Percentiles rank a stretch among this genome's conserved stretches.
Evolutionary conservation across 768 basidiomycete genomes (phyloP).

Genomic region (Lactifluus subvellereus): DNA sequence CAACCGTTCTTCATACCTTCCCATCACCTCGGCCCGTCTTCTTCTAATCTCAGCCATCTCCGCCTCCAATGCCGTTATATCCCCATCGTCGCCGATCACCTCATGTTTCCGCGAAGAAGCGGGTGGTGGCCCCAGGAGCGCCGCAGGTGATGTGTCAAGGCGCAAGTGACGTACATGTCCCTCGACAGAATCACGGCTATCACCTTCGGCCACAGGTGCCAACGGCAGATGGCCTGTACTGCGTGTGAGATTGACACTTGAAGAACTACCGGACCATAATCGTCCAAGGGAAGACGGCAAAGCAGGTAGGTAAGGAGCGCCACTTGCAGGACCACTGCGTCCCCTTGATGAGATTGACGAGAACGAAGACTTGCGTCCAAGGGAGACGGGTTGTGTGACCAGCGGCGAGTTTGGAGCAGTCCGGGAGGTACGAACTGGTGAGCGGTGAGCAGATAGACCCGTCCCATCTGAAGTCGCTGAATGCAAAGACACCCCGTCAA

Average conservation of each 20-base stretch:
- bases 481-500: conserved; percentile 23
- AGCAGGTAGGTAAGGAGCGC: conserved; percentile 33
- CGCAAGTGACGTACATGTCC: conserved; percentile 14
- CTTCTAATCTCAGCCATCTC: conserved; percentile 68
- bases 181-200: conserved; percentile 24
- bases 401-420: conserved; percentile 11
- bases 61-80: conserved; percentile 38
- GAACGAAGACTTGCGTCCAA: conserved; percentile 22
- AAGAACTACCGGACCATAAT: conserved; percentile 36
- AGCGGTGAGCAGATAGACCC: conserved; percentile 19
- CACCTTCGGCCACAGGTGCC: conserved; percentile 48
- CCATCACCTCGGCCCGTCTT: conserved; percentile 62
- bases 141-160: conserved; percentile 7
- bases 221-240: conserved; percentile 47
- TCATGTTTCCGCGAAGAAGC: conserved; percentile 20
- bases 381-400: conserved; percentile 18
- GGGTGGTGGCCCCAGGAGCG: neutral
- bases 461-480: conserved; percentile 23
- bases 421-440: conserved; percentile 14
- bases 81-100: conserved; percentile 33
- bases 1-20: conserved; percentile 67
- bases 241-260: conserved; percentile 46
- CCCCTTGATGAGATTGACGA: conserved; percentile 26
- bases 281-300: conserved; percentile 30
- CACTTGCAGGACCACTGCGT: conserved; percentile 10